These are phyloP conservation scores for Blastobotrys attinorum DNA, from an alignment of 805 yeast genomes.

Conservation along the genomic window DNA sequence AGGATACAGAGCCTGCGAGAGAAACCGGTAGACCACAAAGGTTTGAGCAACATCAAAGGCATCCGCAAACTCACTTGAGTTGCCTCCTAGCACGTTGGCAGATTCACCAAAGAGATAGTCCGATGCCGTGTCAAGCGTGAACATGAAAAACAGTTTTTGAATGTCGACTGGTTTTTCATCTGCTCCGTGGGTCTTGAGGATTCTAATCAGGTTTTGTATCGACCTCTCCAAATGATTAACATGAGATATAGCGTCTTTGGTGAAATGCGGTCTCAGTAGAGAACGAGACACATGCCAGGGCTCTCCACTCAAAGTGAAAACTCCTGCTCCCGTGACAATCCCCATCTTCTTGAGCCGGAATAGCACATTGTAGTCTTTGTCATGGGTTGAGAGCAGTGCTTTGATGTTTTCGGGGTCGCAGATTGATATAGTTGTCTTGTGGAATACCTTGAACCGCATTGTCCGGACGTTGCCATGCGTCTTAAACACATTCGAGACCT, in stretches of 20 bases:
- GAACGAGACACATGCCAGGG: constrained; percentile 32
- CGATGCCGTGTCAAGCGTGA: constrained; percentile 19
- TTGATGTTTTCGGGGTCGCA: constrained; percentile 26
- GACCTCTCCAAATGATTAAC: constrained; percentile 22
- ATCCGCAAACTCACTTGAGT: background rate
- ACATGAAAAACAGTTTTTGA: background rate
- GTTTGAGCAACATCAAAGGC: constrained; percentile 18
- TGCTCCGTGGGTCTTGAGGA: constrained; percentile 5
- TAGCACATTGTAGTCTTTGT: constrained; percentile 25
- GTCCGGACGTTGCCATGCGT: background rate
- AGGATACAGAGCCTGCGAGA: constrained; percentile 15
- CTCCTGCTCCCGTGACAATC: constrained; percentile 29
- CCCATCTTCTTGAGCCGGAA: constrained; percentile 19
- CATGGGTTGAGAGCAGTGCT: constrained; percentile 23
- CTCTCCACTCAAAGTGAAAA: constrained; percentile 29
- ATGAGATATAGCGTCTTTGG: constrained; percentile 26
- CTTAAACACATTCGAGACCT: background rate
- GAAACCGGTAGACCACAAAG: constrained; percentile 13
- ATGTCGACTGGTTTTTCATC: constrained; percentile 20
- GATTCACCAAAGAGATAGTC: constrained; percentile 21
- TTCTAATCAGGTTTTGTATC: constrained; percentile 17
- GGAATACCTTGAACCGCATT: background rate
- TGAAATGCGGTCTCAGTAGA: constrained; percentile 30
- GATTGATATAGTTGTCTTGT: background rate
- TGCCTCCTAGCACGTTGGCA: constrained; percentile 1